Evolutionary conservation across 345 rosid genomes (phyloP).

Genomic region (Rubroshorea leprosula): DNA sequence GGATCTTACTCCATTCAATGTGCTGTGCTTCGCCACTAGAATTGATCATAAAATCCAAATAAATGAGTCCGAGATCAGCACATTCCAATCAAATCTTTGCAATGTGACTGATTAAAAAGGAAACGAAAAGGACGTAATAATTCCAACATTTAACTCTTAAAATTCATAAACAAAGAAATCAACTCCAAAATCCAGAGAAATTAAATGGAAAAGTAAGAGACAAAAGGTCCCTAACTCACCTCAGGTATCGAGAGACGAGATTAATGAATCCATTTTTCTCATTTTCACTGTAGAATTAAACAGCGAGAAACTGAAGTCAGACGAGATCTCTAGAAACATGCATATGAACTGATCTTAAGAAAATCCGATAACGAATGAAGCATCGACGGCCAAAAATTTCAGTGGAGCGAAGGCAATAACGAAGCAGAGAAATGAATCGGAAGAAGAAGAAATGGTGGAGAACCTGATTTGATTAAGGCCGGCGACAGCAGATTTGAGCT

Average conservation of each 20-base stretch:
- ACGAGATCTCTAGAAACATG: neutral
- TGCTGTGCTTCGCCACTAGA: slow-evolving; percentile 44
- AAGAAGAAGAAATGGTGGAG: neutral
- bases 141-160: too few relatives aligned
- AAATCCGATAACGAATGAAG: neutral
- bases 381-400: neutral
- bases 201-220: too few relatives aligned
- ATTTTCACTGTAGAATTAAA: slow-evolving; percentile 37
- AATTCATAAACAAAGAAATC: neutral
- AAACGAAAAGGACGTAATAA: neutral
- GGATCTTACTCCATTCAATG: slow-evolving; percentile 48
- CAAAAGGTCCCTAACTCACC: slow-evolving; percentile 30
- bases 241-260: slow-evolving; percentile 81
- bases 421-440: neutral
- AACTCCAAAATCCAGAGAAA: neutral
- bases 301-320: neutral
- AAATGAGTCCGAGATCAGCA: neutral
- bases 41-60: neutral
- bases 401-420: neutral
- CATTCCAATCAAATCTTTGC: neutral
- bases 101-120: neutral
- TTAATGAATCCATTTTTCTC: slow-evolving; percentile 82
- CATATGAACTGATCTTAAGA: neutral
- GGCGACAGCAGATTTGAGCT: slow-evolving; percentile 45
- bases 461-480: slow-evolving; percentile 68